These are phyloP conservation scores for Coemansia sp. DNA, from an alignment of 192 early-diverging fungal genomes.

Conservation along the genomic window DNA sequence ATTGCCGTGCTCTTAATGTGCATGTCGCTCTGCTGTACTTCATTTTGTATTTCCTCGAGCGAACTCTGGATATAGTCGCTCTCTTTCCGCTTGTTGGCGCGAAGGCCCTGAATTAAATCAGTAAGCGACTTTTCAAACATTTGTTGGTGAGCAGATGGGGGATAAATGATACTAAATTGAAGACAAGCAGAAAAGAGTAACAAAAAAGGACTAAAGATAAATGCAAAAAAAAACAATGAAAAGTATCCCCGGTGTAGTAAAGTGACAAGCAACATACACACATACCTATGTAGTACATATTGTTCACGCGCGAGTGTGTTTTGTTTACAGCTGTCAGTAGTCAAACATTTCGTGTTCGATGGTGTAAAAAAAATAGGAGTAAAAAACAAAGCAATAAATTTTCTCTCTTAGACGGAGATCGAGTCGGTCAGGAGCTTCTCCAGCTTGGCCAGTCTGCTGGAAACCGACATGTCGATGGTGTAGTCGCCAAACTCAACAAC, in stretches of 20 bases:
- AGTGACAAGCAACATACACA: no score
- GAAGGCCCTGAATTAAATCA: slow-evolving; percentile 93
- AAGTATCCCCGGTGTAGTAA: no score
- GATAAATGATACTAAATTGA: no score
- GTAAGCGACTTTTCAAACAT: slow-evolving; percentile 82
- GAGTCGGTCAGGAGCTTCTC: slow-evolving; percentile 82
- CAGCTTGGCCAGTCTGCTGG: slow-evolving; percentile 92
- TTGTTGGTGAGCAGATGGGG: no score
- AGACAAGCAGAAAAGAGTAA: no score
- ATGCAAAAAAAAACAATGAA: no score
- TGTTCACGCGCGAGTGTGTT: no score
- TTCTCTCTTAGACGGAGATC: slow-evolving; percentile 25
- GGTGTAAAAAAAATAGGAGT: background rate
- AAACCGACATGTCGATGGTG: slow-evolving; percentile 96
- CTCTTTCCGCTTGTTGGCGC: slow-evolving; percentile 85
- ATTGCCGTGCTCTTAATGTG: slow-evolving; percentile 84
- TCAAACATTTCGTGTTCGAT: no score
- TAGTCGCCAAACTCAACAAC: slow-evolving; percentile 96
- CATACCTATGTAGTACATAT: no score
- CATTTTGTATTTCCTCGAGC: slow-evolving; percentile 86
- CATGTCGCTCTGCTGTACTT: slow-evolving; percentile 80
- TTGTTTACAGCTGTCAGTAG: no score
- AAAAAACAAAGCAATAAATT: background rate
- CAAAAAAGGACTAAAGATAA: no score
- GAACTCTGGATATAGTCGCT: slow-evolving; percentile 79